Base-by-base conservation (phyloP, 2,329 filamentous ascomycete genomes). In the Phaeosphaeria sp. region DNA sequence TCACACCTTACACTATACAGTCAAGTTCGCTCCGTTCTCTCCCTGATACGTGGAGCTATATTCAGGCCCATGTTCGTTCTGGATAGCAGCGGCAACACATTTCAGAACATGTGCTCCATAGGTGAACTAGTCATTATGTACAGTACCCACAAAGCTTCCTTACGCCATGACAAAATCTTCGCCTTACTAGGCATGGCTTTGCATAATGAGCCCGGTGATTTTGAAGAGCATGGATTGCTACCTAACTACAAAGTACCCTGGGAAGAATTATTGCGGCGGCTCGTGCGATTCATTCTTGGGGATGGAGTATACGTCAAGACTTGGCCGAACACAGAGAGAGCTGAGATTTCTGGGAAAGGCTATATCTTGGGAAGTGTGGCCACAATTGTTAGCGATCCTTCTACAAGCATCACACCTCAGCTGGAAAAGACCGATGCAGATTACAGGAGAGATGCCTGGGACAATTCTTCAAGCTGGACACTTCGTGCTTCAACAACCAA, bases 51-150 rank as follows among this genome's bases (percentile, higher is more conserved):
- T 6, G 42, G 47, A 51, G 50, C 62, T 42, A 64, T 58, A 11
- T 59, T 62, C 25, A 30, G 62, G 39, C 50, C 56, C 7, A 51
- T 22, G 23, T 7, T 18, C 15, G 20, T n/a, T 6, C 15, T n/a
- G 13, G 17, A 44, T 25, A 18, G 39, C 46, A 30, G 9, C 18
- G 30, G 43, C 3, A 9, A 18, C 6, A 15, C 11, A 3, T 52
- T 48, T 25, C 46, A 55, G 20, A 22, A 56, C 9, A 60, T 56
- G 22, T 46, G 47, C 36, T 27, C 59, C 18, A 46, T 64, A 20
- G 54, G 41, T 22, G 56, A 62, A 42, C 54, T 64, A 21, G 39
- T 60, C 0, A 56, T 55, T 43, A 62, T 64, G 62, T 64, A 58
- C 51, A 39, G 54, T 47, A 22, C 42, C 27, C 55, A 56, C n/a